phyloP scores from a whole-genome alignment of 78 protist species.

The Dictyostelium intermedium region DNA sequence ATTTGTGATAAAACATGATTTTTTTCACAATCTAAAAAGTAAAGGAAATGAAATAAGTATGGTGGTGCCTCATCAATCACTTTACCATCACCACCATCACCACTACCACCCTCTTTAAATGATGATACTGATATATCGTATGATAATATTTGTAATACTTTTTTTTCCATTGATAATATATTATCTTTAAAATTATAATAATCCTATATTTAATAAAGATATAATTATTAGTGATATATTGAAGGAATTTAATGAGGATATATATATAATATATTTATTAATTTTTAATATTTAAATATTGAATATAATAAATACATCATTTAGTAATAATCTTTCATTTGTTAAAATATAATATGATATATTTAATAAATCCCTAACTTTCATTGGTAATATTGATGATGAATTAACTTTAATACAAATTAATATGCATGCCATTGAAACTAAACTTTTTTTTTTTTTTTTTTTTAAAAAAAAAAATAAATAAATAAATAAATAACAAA shows the following conservation, averaged over 20 bases:
- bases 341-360: background rate
- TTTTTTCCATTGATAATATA: background rate
- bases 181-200: constrained; percentile 12
- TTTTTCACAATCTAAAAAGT: background rate
- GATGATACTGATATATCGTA: background rate
- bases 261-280: too few relatives aligned
- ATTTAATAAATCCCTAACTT: constrained; percentile 17
- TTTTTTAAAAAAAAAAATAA: background rate
- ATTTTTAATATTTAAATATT: background rate
- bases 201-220: constrained; percentile 10
- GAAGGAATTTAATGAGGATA: too few relatives aligned
- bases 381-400: background rate
- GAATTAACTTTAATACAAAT: constrained; percentile 1
- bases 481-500: too few relatives aligned
- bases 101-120: background rate
- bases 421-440: constrained; percentile 1
- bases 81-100: background rate
- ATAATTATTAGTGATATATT: too few relatives aligned
- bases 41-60: background rate
- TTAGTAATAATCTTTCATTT: constrained; percentile 2
- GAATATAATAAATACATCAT: constrained; percentile 5
- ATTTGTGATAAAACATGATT: background rate
- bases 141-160: background rate
- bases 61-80: background rate
- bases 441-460: background rate